Evolutionary conservation across 768 basidiomycete species (phyloP), one percentile per base, ranked within the genome.

Genomic region (Tremella mesenterica): DNA sequence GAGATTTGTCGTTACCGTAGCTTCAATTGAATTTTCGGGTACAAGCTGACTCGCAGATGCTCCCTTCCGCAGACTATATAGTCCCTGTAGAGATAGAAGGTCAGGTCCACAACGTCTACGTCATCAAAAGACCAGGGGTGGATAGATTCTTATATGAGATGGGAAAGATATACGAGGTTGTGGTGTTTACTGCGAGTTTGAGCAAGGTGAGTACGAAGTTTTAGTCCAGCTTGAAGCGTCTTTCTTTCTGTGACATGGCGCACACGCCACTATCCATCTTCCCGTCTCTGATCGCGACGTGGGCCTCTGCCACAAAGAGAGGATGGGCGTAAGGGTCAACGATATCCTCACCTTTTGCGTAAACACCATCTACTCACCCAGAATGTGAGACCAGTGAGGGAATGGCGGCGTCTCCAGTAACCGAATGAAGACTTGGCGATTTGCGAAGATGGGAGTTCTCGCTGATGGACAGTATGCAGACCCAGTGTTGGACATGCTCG

Each of bases 81-180:
- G 93, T 99, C 2, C 95, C 95, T 4, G 95, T 99, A 23, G 95
- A 97, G 75, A 99, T 99, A 58, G 95, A 99, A 70, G 91, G 88
- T 61, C 87, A 95, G 69, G 88, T 86, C 81, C 95, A 99, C 73
- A 96, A 99, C 68, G 91, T 97, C 60, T 96, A 97, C 75, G 95
- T 97, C 45, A 88, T 97, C 75, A 97, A 97, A 75, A 85, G 95
- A 47, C 95, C 95, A 8, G 95, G 95, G 14, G 95, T 99, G 14
- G 95, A 99, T 71, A 85, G 84, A 69, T 99, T 97, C 75, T 76
- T 99, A 71, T 88, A 88, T 77, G 85, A 84, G 76, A 99, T 97
- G 95, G 95, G 95, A 31, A 91, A 97, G 73, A 84, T 96, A 41
- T 99, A 93, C 70, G 95, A 99, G 74, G 79, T 99, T 46, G 93